These are phyloP conservation scores for Aspergillus incahuasiensis DNA, from an alignment of 495 filamentous ascomycete species.

Conservation along the genomic window DNA sequence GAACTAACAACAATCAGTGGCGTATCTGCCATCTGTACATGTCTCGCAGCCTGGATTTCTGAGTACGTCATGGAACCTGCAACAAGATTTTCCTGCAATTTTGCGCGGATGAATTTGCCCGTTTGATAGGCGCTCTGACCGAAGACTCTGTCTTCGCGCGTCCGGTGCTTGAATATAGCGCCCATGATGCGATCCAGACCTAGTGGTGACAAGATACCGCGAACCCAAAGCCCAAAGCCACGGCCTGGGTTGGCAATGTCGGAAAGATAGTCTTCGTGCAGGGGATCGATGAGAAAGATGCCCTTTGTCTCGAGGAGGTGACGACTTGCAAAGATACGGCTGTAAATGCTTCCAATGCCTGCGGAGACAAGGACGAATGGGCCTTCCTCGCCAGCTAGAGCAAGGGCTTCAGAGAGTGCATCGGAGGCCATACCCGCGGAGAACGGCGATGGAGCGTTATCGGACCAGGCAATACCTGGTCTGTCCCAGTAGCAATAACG, in stretches of 20 bases:
- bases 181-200: conserved; percentile 75
- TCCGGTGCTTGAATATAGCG: conserved; percentile 73
- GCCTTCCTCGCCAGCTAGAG: conserved; percentile 72
- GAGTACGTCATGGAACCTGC: conserved; percentile 75
- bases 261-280: conserved; percentile 79
- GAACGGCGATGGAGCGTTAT: conserved; percentile 89
- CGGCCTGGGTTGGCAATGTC: conserved; percentile 58
- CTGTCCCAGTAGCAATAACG: conserved; percentile 97
- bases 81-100: conserved; percentile 88
- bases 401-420: conserved; percentile 77
- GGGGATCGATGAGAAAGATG: conserved; percentile 77
- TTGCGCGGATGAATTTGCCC: conserved; percentile 78
- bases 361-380: conserved; percentile 75
- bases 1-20: conserved; percentile 81
- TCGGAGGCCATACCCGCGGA: conserved; percentile 87
- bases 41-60: conserved; percentile 69
- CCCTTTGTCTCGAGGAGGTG: conserved; percentile 67
- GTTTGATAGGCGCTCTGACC: conserved; percentile 72
- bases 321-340: conserved; percentile 80
- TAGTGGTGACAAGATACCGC: conserved; percentile 77
- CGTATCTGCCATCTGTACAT: conserved; percentile 68
- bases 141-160: conserved; percentile 76
- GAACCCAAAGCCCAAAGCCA: conserved; percentile 81
- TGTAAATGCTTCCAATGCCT: conserved; percentile 79
- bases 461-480: conserved; percentile 84